These are phyloP conservation scores for Iris pallida DNA, from an alignment of 116 monocot species.

Conservation along the genomic window DNA sequence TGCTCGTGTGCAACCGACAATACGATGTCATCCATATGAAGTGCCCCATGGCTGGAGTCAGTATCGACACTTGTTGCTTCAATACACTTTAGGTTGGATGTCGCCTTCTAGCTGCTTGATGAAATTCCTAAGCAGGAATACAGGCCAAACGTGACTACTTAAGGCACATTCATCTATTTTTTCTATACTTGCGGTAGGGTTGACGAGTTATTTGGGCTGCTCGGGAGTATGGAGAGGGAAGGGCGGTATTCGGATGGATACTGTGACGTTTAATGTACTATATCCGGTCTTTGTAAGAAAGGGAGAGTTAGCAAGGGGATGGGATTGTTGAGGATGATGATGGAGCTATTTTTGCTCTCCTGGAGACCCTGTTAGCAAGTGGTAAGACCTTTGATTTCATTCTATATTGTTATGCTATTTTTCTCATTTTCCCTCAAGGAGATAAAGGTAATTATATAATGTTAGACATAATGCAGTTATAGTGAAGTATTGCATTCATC, in stretches of 20 bases:
- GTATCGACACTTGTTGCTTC: constrained; percentile 77
- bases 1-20: constrained; percentile 62
- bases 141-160: constrained; percentile 57
- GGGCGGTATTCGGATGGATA: constrained; percentile 50
- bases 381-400: constrained; percentile 29
- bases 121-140: constrained; percentile 85
- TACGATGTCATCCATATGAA: constrained; percentile 59
- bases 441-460: constrained; percentile 32
- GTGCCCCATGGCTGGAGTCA: constrained; percentile 50
- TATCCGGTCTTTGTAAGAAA: constrained; percentile 65
- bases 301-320: constrained; percentile 52
- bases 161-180: constrained; percentile 68
- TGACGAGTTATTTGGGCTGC: constrained; percentile 63
- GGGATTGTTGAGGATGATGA: constrained; percentile 47
- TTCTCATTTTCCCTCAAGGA: constrained; percentile 18
- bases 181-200: constrained; percentile 47
- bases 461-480: too few relatives aligned
- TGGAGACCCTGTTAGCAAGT: constrained; percentile 31
- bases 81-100: constrained; percentile 78
- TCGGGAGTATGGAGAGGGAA: constrained; percentile 50
- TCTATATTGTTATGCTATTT: not conserved
- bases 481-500: too few relatives aligned
- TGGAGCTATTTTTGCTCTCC: constrained; percentile 17
- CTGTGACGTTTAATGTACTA: constrained; percentile 70
- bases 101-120: constrained; percentile 55